Evolutionary conservation across 2,329 filamentous ascomycete species (phyloP).

Genomic region (Colletotrichum brevisporum): DNA sequence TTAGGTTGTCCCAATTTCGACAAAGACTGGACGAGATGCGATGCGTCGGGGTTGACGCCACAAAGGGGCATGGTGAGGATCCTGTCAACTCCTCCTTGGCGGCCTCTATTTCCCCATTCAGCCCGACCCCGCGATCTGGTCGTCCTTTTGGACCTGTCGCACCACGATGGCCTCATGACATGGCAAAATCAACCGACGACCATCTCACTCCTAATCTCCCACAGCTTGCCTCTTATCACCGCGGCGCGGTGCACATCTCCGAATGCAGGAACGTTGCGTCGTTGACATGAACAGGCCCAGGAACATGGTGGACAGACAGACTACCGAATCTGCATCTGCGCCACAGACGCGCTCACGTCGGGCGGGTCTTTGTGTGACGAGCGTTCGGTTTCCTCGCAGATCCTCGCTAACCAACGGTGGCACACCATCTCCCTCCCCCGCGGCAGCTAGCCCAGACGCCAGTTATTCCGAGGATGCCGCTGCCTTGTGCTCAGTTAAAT

Average conservation of each 20-base stretch:
- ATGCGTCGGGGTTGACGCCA: slow-evolving; percentile 15
- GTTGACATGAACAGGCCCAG: neutral
- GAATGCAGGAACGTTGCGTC: slow-evolving; percentile 29
- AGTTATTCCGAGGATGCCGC: neutral
- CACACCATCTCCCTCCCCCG: slow-evolving; percentile 27
- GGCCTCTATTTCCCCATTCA: neutral
- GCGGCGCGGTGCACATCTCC: neutral
- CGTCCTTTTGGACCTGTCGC: slow-evolving; percentile 7
- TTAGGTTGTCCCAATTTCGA: slow-evolving; percentile 31
- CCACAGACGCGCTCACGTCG: slow-evolving; percentile 29
- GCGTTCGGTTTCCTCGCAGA: slow-evolving; percentile 31
- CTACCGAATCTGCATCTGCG: slow-evolving; percentile 26
- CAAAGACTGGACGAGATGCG: slow-evolving; percentile 25
- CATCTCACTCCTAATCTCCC: slow-evolving; percentile 5
- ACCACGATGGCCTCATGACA: slow-evolving; percentile 34
- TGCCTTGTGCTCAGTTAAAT: slow-evolving; percentile 12
- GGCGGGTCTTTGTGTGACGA: slow-evolving; percentile 28
- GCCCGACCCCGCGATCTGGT: slow-evolving; percentile 5
- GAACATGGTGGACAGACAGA: neutral
- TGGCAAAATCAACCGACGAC: slow-evolving; percentile 19
- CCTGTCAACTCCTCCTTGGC: slow-evolving; percentile 2
- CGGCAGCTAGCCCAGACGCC: slow-evolving; percentile 4
- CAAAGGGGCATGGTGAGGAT: slow-evolving; percentile 7
- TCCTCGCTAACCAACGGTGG: slow-evolving; percentile 23
- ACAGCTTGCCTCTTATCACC: no score